Base-by-base conservation (phyloP, 371 early-diverging fungal genomes). In the Mucor sp. region DNA sequence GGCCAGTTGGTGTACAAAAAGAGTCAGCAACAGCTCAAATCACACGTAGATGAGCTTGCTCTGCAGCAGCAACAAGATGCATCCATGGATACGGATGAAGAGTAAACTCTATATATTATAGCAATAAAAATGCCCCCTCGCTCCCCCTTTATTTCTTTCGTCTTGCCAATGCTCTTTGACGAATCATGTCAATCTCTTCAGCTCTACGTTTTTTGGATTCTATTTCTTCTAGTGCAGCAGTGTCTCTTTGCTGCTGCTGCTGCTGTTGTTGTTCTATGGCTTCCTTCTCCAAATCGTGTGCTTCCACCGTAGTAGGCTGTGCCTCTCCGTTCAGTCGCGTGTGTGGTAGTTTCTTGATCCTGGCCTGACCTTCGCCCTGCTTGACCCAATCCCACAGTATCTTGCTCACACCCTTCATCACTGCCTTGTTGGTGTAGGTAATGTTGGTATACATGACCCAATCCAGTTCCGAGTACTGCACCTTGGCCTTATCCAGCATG, bases 371-470 rank as follows among this genome's bases (percentile, higher is more conserved):
- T 39, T 76, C 80, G 39, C 82, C 70, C 3, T 70, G 25, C 35
- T 77, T 75, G 11, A 86, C 80, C 86, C 86, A 86, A 17, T 82
- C 81, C 78, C 77, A 86, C 0, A 82, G 17, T 6, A 89, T 78
- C 62, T 88, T 88, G 60, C 87, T 86, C 12, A 87, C 90, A 32
- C 85, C 83, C 25, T 89, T 87, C 87, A 92, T 87, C 15, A 88
- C 79, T 0, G 90, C 90, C 41, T 82, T 83, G 62, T 78, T 87
- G 9, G 91, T 90, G 59, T 86, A 91, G 6, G 88, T 82, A 3
- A 90, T 81, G 30, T 88, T 83, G 57, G 86, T 88, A 62, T 93
- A 96, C 23, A 94, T 74, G 21, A 94, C 89, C 94, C 93, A 95
- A 23, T 94, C 94, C 25, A 92, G 61, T 32, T 85, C 83, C 0